These are phyloP conservation scores for Spathaspora gorwiae DNA, from an alignment of 805 yeast genomes.

Conservation along the genomic window DNA sequence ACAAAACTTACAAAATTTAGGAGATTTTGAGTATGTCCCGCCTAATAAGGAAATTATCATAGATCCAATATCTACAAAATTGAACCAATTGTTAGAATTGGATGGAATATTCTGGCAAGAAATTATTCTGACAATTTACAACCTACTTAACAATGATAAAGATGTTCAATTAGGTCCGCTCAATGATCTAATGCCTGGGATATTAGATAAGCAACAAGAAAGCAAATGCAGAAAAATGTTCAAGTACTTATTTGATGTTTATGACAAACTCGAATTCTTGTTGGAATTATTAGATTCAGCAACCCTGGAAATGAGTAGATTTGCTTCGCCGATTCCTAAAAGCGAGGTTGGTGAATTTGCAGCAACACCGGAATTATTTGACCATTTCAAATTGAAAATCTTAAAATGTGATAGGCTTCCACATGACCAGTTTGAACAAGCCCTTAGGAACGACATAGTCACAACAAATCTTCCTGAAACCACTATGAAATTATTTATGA, in stretches of 20 bases:
- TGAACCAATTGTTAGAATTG: slow-evolving; percentile 7
- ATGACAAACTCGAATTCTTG: neutral
- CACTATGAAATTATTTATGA: slow-evolving; percentile 6
- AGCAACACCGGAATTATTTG: neutral
- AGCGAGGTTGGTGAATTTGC: neutral
- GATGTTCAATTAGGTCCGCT: neutral
- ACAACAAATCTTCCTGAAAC: neutral
- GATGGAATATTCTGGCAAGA: slow-evolving; percentile 5
- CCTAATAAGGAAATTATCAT: slow-evolving; percentile 10
- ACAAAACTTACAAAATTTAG: slow-evolving; percentile 10
- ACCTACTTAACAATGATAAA: neutral
- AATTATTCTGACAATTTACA: neutral
- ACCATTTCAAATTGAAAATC: neutral
- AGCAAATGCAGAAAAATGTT: neutral
- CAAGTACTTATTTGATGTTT: too few relatives aligned
- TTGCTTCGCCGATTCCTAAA: neutral
- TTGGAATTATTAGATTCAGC: neutral
- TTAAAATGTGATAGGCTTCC: slow-evolving; percentile 2
- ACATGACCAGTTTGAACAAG: slow-evolving; percentile 11
- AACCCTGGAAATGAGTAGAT: neutral
- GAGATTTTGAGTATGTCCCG: slow-evolving; percentile 10
- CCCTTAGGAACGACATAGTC: slow-evolving; percentile 5
- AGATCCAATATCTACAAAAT: slow-evolving; percentile 1
- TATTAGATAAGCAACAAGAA: neutral
- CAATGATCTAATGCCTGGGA: neutral